Evolutionary conservation across 768 basidiomycete species (phyloP).

Genomic region (Exsudoporus frostii): DNA sequence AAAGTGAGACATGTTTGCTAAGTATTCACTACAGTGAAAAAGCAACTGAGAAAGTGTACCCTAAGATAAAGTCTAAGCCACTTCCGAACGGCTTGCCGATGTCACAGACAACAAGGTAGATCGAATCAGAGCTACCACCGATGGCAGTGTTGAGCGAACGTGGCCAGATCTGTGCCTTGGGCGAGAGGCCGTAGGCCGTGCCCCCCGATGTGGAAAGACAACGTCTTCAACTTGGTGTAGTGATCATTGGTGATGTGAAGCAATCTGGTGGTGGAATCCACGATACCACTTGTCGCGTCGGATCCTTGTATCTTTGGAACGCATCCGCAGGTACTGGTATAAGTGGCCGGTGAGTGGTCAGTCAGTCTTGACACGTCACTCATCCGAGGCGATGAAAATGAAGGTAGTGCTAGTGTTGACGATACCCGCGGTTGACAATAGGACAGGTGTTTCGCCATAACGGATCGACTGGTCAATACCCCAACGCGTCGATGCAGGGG

Average conservation of each 20-base stretch:
- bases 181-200: conserved; percentile 4
- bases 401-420: conserved; percentile 26
- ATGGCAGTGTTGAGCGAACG: conserved; percentile 30
- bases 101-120: conserved; percentile 31
- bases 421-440: conserved; percentile 16
- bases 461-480: conserved; percentile 13
- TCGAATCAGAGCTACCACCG: conserved; percentile 21
- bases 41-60: conserved; percentile 4
- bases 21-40: no score
- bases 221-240: conserved; percentile 15
- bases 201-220: conserved; percentile 27
- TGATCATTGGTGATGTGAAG: no score
- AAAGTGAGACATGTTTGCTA: no score
- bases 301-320: no score
- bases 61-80: conserved; percentile 19
- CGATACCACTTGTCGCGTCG: no score
- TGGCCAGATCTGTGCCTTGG: conserved; percentile 36
- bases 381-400: conserved; percentile 28
- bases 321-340: no score
- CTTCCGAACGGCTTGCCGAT: conserved; percentile 6
- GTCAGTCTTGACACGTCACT: background rate
- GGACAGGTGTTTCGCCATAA: background rate
- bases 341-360: no score
- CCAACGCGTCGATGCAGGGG: conserved; percentile 25
- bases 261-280: no score